Conservation (phyloP, 805 yeast species). For the Ogataea kodamae region DNA sequence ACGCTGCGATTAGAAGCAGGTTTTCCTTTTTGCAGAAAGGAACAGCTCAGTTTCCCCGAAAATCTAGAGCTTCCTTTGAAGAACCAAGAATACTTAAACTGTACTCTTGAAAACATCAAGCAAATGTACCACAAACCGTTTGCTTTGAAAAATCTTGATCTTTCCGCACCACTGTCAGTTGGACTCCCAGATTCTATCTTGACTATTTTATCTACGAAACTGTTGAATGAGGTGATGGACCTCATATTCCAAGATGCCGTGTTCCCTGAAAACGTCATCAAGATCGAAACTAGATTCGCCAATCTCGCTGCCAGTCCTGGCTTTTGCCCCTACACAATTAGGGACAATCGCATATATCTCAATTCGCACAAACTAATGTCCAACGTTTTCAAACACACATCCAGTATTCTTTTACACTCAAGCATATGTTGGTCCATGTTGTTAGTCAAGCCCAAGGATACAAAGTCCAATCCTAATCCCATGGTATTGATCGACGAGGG, state of each 20-base stretch:
- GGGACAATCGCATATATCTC: constrained; percentile 29
- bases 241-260: constrained; percentile 27
- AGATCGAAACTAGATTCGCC: constrained; percentile 26
- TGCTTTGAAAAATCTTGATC: constrained; percentile 14
- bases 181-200: constrained; percentile 29
- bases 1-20: constrained; percentile 36
- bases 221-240: constrained; percentile 37
- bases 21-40: constrained; percentile 30
- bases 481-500: constrained; percentile 26
- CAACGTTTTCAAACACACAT: constrained; percentile 29
- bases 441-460: constrained; percentile 33
- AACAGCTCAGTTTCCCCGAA: constrained; percentile 28
- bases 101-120: constrained; percentile 13
- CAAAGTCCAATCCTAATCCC: constrained; percentile 15
- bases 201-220: constrained; percentile 28
- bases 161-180: constrained; percentile 12
- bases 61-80: constrained; percentile 35
- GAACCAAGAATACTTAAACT: constrained; percentile 25
- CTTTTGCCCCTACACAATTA: constrained; percentile 17
- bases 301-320: constrained; percentile 20
- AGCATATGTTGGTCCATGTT: constrained; percentile 34
- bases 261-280: constrained; percentile 23
- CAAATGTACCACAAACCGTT: constrained; percentile 13
- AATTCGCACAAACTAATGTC: constrained; percentile 36
- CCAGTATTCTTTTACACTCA: constrained; percentile 28